Percentiles rank a stretch among this genome's conserved stretches.
These are phyloP conservation scores for Microcos paniculata DNA, from an alignment of 345 rosid species.

Conservation along the genomic window DNA sequence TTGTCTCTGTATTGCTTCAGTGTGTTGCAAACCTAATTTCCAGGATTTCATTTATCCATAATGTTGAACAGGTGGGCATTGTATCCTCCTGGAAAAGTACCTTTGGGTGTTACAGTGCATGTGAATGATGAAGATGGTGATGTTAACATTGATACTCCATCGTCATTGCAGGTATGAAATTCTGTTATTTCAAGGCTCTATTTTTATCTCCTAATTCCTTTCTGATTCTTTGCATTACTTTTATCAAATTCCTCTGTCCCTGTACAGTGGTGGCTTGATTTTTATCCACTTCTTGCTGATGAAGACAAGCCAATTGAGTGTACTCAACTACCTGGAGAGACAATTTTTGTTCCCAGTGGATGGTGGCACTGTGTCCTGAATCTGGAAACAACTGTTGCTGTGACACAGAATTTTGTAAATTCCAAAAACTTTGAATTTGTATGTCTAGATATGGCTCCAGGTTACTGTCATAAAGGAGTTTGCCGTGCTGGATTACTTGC, in stretches of 20 bases:
- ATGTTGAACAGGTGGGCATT: constrained; percentile 82
- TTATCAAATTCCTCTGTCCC: constrained; percentile 8
- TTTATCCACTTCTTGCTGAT: constrained; percentile 88
- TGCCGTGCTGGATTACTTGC: constrained; percentile 94
- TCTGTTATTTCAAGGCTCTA: constrained; percentile 12
- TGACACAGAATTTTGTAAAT: constrained; percentile 90
- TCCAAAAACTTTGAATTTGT: constrained; percentile 80
- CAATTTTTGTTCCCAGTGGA: constrained; percentile 93
- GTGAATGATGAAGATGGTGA: constrained; percentile 96
- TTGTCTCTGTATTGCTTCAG: constrained; percentile 10
- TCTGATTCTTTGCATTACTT: constrained; percentile 1
- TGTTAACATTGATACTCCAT: constrained; percentile 80
- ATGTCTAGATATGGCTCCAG: constrained; percentile 96
- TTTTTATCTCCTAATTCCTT: constrained; percentile 16
- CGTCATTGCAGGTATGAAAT: constrained; percentile 80
- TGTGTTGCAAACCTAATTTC: constrained; percentile 12
- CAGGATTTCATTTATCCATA: constrained; percentile 10
- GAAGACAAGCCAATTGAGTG: constrained; percentile 93
- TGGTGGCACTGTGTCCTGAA: constrained; percentile 99
- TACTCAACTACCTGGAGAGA: constrained; percentile 89
- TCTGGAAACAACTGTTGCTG: constrained; percentile 87
- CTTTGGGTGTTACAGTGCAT: constrained; percentile 93
- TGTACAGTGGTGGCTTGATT: constrained; percentile 94
- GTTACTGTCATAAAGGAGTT: constrained; percentile 91
- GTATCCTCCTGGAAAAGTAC: constrained; percentile 98